Evolutionary conservation across 2,329 filamentous ascomycete genomes (phyloP), one percentile per base, ranked within the genome.

Genomic region (Claviceps monticola): DNA sequence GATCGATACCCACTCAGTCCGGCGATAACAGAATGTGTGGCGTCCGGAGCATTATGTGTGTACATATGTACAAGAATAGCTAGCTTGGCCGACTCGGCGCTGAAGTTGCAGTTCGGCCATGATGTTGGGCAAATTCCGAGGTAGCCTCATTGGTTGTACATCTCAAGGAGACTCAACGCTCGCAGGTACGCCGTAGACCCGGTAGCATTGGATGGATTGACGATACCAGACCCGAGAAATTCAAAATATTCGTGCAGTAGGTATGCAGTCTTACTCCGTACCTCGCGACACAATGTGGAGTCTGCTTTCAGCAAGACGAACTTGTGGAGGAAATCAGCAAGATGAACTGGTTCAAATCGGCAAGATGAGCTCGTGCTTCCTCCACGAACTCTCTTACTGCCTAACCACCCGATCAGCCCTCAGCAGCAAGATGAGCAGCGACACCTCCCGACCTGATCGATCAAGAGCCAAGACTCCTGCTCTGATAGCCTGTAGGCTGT

Each of bases 231-330:
- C 42, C 42, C 49, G 42, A 39, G 19, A 29, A 26, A 14, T 26
- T 23, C 29, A 4, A 50, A 29, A 45, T 42, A 23, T 13, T 41
- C 9, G 39, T 44, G 29, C 29, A 34, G 29, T 34, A 29, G 7
- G 29, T 34, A 51, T 47, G 49, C 37, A 46, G 49, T 51, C 8
- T 19, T 16, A 50, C 42, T 21, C 46, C 42, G 37, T 16, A 50
- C 42, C 34, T 50, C 42, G 37, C 17, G 29, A 42, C 9, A 17
- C 38, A 9, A 50, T 26, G 42, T 23, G 41, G 42, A 46, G 13
- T 38, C 26, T 17, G 42, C 49, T 6, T 14, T 45, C 41, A 46
- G 16, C 34, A 38, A 29, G 41, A 45, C 29, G 48, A 45, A 50
- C 29, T 45, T 29, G 48, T 37, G 14, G 26, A 9, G 14, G 26